A percentile compares a stretch with the other conserved stretches of the same genome.
These are phyloP conservation scores for Mycocentrospora acerina DNA, from an alignment of 2,329 filamentous ascomycete species.

Conservation along the genomic window DNA sequence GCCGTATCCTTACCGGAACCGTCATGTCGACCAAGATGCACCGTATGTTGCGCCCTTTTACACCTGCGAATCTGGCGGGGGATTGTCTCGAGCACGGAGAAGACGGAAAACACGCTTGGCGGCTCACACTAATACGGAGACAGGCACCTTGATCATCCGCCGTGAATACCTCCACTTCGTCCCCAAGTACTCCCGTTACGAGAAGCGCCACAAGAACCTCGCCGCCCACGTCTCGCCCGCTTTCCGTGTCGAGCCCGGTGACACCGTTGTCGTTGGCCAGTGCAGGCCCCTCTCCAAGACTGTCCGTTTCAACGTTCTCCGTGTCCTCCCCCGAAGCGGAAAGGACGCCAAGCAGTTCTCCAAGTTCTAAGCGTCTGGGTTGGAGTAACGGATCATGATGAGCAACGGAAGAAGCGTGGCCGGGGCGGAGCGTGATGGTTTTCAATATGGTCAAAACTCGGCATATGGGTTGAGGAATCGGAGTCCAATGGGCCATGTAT, in stretches of 20 bases:
- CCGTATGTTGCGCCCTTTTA: conserved; percentile 54
- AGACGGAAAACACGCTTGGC: conserved; percentile 9
- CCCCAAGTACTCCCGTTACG: conserved; percentile 99
- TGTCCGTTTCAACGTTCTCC: conserved; percentile 99
- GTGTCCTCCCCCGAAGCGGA: conserved; percentile 94
- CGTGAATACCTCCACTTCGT: conserved; percentile 99
- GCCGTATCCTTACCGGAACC: conserved; percentile 98
- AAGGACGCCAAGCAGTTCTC: conserved; percentile 97
- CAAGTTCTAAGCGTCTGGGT: conserved; percentile 79
- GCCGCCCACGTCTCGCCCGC: conserved; percentile 98
- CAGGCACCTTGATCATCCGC: conserved; percentile 87
- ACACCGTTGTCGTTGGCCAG: conserved; percentile 98
- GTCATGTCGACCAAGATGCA: conserved; percentile 99
- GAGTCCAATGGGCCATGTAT: conserved; percentile 45
- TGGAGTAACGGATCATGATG: conserved; percentile 33
- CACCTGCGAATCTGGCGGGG: not conserved
- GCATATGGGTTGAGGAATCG: conserved; percentile 44
- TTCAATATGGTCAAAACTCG: conserved; percentile 40
- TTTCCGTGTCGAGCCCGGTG: conserved; percentile 99
- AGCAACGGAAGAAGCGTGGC: conserved; percentile 26
- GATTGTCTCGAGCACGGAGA: not conserved
- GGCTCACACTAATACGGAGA: conserved; percentile 14
- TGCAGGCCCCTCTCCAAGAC: conserved; percentile 99
- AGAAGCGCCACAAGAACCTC: conserved; percentile 99
- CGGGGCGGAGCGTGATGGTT: conserved; percentile 33